A percentile compares a stretch with the other conserved stretches of the same genome.
Evolutionary conservation across 495 filamentous ascomycete species (phyloP).

Genomic region (Penicillium verhagenii): DNA sequence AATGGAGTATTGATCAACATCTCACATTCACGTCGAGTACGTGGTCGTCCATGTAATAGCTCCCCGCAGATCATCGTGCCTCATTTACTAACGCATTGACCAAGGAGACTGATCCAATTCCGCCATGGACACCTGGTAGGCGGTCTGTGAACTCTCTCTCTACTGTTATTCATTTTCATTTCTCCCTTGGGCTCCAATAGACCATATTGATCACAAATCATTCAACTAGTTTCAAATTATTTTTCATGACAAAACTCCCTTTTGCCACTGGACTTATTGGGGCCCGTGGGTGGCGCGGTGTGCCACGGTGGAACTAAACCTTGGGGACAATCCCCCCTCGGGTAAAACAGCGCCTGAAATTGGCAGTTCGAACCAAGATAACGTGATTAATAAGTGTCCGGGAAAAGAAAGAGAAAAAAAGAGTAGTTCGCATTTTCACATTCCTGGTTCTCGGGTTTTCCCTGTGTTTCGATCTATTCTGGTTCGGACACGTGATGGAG

Average conservation of each 20-base stretch:
- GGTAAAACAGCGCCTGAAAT: background rate
- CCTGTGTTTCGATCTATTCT: background rate
- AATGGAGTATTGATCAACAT: background rate
- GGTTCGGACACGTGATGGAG: background rate
- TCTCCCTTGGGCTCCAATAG: background rate
- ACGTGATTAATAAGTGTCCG: background rate
- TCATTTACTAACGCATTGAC: constrained; percentile 2
- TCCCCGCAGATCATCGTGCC: constrained; percentile 7
- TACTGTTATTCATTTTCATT: no score
- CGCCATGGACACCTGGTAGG: background rate
- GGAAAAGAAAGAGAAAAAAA: no score
- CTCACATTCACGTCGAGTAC: background rate
- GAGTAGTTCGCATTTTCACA: background rate
- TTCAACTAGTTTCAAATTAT: no score
- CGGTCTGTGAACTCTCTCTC: no score
- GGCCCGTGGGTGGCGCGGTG: background rate
- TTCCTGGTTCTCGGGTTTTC: background rate
- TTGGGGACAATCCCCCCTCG: background rate
- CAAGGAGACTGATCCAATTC: constrained; percentile 4
- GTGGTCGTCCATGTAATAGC: background rate
- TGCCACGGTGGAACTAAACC: background rate
- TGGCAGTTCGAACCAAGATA: background rate
- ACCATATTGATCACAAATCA: no score
- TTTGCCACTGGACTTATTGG: background rate
- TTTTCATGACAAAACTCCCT: no score